These are phyloP conservation scores for Ophiocordyceps polyrhachis-furcata DNA, from an alignment of 2,329 filamentous ascomycete species.

Conservation along the genomic window DNA sequence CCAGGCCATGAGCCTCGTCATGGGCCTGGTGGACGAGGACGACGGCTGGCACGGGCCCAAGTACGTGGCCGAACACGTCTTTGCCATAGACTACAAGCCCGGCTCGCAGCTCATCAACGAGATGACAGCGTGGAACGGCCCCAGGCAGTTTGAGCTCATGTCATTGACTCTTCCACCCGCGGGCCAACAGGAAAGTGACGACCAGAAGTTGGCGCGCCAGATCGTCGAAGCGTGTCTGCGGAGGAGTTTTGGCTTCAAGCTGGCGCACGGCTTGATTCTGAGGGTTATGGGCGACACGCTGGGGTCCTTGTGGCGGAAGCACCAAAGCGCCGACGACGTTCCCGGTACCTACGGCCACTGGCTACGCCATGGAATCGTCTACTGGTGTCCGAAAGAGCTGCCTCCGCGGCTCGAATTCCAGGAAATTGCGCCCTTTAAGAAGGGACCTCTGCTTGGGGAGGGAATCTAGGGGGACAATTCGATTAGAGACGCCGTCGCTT, in stretches of 20 bases:
- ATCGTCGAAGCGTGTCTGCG: slow-evolving; percentile 32
- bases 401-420: slow-evolving; percentile 16
- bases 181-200: slow-evolving; percentile 15
- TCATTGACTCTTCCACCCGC: slow-evolving; percentile 13
- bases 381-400: slow-evolving; percentile 25
- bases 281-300: slow-evolving; percentile 29
- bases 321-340: slow-evolving; percentile 27
- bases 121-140: slow-evolving; percentile 30
- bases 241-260: slow-evolving; percentile 33
- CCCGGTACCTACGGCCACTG: slow-evolving; percentile 34
- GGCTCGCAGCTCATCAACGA: slow-evolving; percentile 33
- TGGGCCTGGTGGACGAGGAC: slow-evolving; percentile 30
- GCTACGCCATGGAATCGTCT: slow-evolving; percentile 28
- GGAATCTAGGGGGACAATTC: neutral
- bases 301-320: slow-evolving; percentile 31
- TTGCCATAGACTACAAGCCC: slow-evolving; percentile 28
- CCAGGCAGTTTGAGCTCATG: slow-evolving; percentile 29
- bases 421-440: slow-evolving; percentile 18
- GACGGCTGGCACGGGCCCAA: slow-evolving; percentile 33
- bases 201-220: slow-evolving; percentile 27
- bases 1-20: slow-evolving; percentile 30
- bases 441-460: slow-evolving; percentile 10
- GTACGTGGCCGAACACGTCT: slow-evolving; percentile 29
- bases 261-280: slow-evolving; percentile 34
- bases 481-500: no score